Percentiles rank a stretch among this genome's conserved stretches.
These are phyloP conservation scores for Lactarius quietus DNA, from an alignment of 768 basidiomycete genomes.

Conservation along the genomic window DNA sequence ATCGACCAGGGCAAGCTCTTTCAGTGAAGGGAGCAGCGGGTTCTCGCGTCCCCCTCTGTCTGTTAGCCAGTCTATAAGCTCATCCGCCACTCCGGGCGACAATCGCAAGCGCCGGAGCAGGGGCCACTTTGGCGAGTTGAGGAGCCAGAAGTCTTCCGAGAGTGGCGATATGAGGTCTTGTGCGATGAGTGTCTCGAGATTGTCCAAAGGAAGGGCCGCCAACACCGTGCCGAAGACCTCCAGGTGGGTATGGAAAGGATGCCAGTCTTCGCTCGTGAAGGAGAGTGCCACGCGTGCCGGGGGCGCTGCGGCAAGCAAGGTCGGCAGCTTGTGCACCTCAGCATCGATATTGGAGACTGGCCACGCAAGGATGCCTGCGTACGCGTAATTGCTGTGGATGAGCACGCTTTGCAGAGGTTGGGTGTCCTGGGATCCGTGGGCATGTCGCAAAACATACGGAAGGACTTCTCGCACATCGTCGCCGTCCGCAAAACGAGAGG, in stretches of 20 bases:
- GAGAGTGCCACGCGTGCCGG: neutral
- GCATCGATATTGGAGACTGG: neutral
- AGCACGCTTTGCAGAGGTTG: neutral
- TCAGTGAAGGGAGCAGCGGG: neutral
- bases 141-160: neutral
- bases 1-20: neutral
- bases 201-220: neutral
- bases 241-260: neutral
- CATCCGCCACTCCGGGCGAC: rapidly evolving
- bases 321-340: neutral
- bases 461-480: neutral
- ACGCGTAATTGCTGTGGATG: neutral
- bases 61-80: neutral
- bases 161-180: neutral
- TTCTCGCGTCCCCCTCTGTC: neutral
- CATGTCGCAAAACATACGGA: neutral
- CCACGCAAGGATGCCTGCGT: neutral
- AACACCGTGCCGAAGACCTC: neutral
- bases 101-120: neutral
- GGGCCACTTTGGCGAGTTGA: neutral
- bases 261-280: no score
- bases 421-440: conserved; percentile 5
- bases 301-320: neutral
- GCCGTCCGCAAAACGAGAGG: neutral
- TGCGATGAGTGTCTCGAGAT: neutral